Evolutionary conservation across 83 land plant genomes (phyloP).

Genomic region (Picea engelmannii): DNA sequence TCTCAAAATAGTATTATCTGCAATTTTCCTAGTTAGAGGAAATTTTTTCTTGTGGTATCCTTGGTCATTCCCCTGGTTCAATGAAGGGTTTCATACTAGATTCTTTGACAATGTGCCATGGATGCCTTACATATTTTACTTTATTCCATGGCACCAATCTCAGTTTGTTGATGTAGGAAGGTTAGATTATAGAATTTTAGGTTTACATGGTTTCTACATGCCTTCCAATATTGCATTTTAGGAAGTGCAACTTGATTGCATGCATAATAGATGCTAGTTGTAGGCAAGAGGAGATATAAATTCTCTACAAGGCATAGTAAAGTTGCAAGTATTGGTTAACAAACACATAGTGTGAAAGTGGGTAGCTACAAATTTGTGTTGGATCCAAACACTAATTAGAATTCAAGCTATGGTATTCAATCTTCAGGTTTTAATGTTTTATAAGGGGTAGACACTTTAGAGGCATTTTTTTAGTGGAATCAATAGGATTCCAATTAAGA

Average conservation of each 20-base stretch:
- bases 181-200: too few relatives aligned
- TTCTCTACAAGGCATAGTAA: slow-evolving; percentile 20
- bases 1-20: too few relatives aligned
- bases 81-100: too few relatives aligned
- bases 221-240: background rate
- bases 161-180: too few relatives aligned
- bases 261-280: background rate
- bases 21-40: too few relatives aligned
- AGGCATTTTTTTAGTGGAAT: background rate
- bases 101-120: too few relatives aligned
- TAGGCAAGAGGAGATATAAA: slow-evolving; percentile 20
- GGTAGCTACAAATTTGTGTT: slow-evolving; percentile 16
- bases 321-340: slow-evolving; percentile 21
- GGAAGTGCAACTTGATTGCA: background rate
- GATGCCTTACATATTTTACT: too few relatives aligned
- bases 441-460: slow-evolving; percentile 10
- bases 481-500: background rate
- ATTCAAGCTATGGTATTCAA: background rate
- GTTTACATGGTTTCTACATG: too few relatives aligned
- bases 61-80: too few relatives aligned
- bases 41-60: too few relatives aligned
- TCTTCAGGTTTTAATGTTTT: slow-evolving; percentile 11
- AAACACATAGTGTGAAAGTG: slow-evolving; percentile 21
- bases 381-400: slow-evolving; percentile 24
- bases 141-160: too few relatives aligned